phyloP scores from a whole-genome alignment of 2,329 filamentous ascomycete species.

The Coleophoma crateriformis region DNA sequence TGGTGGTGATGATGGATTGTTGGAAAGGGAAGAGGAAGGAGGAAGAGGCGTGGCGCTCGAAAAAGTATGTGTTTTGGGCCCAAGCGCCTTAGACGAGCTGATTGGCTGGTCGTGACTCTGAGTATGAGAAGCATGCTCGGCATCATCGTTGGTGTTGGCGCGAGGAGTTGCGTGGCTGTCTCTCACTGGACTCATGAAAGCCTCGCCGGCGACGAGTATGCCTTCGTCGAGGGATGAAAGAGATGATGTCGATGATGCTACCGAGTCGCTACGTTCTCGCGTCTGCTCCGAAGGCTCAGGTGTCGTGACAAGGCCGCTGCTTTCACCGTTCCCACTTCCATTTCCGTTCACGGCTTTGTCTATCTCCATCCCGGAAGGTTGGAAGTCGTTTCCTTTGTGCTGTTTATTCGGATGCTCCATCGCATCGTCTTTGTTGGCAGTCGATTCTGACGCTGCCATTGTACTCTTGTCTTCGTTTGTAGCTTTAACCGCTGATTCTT shows the following conservation, averaged over 20 bases:
- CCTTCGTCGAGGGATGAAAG: slow-evolving; percentile 29
- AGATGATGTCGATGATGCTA: slow-evolving; percentile 28
- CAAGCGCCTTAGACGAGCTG: slow-evolving; percentile 10
- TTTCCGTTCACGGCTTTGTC: slow-evolving; percentile 8
- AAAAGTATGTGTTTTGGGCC: slow-evolving; percentile 22
- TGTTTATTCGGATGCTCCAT: slow-evolving; percentile 19
- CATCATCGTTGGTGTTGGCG: slow-evolving; percentile 1
- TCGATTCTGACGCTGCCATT: slow-evolving; percentile 7
- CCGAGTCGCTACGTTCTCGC: slow-evolving; percentile 16
- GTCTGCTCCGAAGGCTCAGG: neutral
- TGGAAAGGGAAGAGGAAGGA: slow-evolving; percentile 9
- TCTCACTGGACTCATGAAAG: slow-evolving; percentile 4
- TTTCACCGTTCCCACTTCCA: neutral
- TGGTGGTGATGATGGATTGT: neutral
- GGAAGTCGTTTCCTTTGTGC: slow-evolving; percentile 15
- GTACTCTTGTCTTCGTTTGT: neutral
- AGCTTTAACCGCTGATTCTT: neutral
- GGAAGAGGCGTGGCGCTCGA: slow-evolving; percentile 12
- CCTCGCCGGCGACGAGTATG: slow-evolving; percentile 11
- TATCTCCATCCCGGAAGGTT: slow-evolving; percentile 9
- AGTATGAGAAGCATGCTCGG: slow-evolving; percentile 16
- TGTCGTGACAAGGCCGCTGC: neutral
- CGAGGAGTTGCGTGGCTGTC: slow-evolving; percentile 1
- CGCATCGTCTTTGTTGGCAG: slow-evolving; percentile 9
- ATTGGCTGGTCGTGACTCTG: slow-evolving; percentile 17